Conservation (phyloP, 495 filamentous ascomycete species). For the Tuber borchii region DNA sequence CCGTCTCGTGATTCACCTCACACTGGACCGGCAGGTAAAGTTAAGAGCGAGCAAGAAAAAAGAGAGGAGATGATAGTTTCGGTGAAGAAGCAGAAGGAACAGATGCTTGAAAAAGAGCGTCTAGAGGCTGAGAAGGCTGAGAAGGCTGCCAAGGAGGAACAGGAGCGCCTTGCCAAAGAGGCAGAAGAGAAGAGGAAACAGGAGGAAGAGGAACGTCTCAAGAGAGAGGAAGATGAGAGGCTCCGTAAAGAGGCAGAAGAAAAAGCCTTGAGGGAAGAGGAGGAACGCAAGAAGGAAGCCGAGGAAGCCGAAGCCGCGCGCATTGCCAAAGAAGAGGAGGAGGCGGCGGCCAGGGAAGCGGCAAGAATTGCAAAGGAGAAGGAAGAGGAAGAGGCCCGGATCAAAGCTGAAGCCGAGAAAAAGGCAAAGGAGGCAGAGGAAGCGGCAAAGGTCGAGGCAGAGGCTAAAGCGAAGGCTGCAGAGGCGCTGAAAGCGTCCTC, state of each 20-base stretch:
- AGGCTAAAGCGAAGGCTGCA: conserved; percentile 43
- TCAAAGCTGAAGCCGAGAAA: conserved; percentile 45
- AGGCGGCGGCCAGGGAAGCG: conserved; percentile 51
- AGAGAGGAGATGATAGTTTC: conserved; percentile 49
- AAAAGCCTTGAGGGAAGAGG: conserved; percentile 34
- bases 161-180: conserved; percentile 42
- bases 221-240: conserved; percentile 44
- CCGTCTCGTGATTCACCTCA: conserved; percentile 51
- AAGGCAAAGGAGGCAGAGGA: conserved; percentile 40
- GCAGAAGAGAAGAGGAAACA: conserved; percentile 44
- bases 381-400: conserved; percentile 55
- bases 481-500: conserved; percentile 44
- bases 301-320: conserved; percentile 49
- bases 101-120: conserved; percentile 43
- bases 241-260: conserved; percentile 51
- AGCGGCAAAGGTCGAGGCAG: conserved; percentile 42
- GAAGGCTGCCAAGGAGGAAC: conserved; percentile 45
- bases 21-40: conserved; percentile 54
- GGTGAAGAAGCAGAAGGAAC: conserved; percentile 47
- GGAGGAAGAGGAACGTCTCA: conserved; percentile 52
- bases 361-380: conserved; percentile 50
- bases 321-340: conserved; percentile 48
- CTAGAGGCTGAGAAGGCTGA: conserved; percentile 46
- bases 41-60: conserved; percentile 62
- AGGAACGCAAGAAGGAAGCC: conserved; percentile 48